Evolutionary conservation across 164 flowering plant species (phyloP).

Genomic region (Liquidambar formosana): DNA sequence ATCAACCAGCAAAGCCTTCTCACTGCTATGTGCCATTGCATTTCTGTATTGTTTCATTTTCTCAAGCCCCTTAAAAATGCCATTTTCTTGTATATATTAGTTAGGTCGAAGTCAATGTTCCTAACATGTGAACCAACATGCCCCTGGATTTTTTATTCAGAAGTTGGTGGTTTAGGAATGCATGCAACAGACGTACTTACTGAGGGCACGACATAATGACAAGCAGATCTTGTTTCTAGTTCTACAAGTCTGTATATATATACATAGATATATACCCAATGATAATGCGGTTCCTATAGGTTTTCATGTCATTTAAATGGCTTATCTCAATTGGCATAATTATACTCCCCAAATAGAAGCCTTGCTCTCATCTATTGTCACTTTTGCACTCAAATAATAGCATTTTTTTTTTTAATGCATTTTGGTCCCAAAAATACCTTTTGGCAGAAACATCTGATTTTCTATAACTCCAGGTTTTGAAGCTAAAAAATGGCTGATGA

Average conservation of each 20-base stretch:
- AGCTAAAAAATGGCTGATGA: slow-evolving; percentile 53
- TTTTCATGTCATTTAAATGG: neutral
- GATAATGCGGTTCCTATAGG: neutral
- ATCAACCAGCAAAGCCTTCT: neutral
- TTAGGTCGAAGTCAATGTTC: neutral
- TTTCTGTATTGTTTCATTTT: too few species aligned
- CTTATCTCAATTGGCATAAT: neutral
- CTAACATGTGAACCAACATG: neutral
- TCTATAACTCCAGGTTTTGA: slow-evolving; percentile 12
- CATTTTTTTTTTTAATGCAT: slow-evolving; percentile 10
- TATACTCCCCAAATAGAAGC: neutral
- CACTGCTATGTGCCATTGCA: neutral
- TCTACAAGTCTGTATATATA: neutral
- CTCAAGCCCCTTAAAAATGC: neutral
- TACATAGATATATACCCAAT: neutral
- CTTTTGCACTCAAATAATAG: neutral
- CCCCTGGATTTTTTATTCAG: neutral
- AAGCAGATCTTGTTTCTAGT: neutral
- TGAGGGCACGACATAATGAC: neutral
- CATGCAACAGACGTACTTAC: neutral
- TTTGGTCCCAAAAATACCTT: slow-evolving; percentile 10
- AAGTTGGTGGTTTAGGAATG: neutral
- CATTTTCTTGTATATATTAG: neutral
- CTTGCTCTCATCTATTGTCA: neutral
- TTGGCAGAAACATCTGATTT: slow-evolving; percentile 8